These are phyloP conservation scores for Wickerhamomyces hampshirensis DNA, from an alignment of 805 yeast species.

Conservation along the genomic window DNA sequence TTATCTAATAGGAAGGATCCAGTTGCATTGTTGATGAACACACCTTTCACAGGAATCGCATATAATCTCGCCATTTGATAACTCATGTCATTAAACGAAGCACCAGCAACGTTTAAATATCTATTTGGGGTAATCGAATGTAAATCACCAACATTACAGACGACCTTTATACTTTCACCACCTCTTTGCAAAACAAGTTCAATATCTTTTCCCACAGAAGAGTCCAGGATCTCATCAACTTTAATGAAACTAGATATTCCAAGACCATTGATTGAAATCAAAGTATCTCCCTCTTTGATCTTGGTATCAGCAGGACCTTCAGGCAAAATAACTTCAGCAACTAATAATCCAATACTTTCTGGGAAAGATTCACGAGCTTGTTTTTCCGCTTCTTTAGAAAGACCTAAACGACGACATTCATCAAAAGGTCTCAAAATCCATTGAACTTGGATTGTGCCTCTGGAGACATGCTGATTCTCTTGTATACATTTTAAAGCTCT, in stretches of 20 bases:
- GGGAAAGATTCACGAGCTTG: constrained; percentile 67
- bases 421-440: constrained; percentile 87
- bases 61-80: constrained; percentile 86
- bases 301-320: constrained; percentile 76
- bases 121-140: constrained; percentile 80
- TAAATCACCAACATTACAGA: constrained; percentile 62
- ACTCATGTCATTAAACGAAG: constrained; percentile 77
- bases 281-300: constrained; percentile 81
- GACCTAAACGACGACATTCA: constrained; percentile 83
- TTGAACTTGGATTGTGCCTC: constrained; percentile 91
- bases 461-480: constrained; percentile 50
- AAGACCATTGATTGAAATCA: constrained; percentile 66
- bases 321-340: constrained; percentile 77
- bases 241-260: constrained; percentile 65
- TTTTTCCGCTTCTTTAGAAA: constrained; percentile 69
- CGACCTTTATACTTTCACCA: constrained; percentile 50
- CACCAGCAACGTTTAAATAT: constrained; percentile 80
- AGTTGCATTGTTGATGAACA: constrained; percentile 69
- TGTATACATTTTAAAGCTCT: constrained; percentile 80
- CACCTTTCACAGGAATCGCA: constrained; percentile 82
- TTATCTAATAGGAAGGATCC: constrained; percentile 66
- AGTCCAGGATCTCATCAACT: constrained; percentile 81
- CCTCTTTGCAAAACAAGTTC: constrained; percentile 67
- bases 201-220: constrained; percentile 54
- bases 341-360: constrained; percentile 70